Conservation (phyloP, 129 eudicot species). For the carrot (Daucus carota) region DH1_v3.0 NC_030382.2:57461001-57461500, state of each 20-base stretch:
- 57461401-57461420: conserved; percentile 10
- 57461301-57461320: conserved; percentile 88
- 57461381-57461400: conserved; percentile 63
- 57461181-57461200: conserved; percentile 96
- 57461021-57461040: conserved; percentile 61
- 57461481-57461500: background rate
- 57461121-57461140: background rate
- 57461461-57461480: background rate
- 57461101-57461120: background rate
- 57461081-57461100: background rate
- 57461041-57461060: conserved; percentile 46
- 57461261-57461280: conserved; percentile 60
- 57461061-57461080: background rate
- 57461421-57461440: background rate
- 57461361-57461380: conserved; percentile 80
- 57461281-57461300: conserved; percentile 74
- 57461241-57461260: conserved; percentile 78
- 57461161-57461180: conserved; percentile 94
- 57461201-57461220: conserved; percentile 72
- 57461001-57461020: conserved; percentile 33
- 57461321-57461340: conserved; percentile 94
- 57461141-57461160: conserved; percentile 34
- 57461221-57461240: conserved; percentile 53
- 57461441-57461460: background rate
- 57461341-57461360: conserved; percentile 90